These are phyloP conservation scores for Akanthomyces lecanii DNA, from an alignment of 2,329 filamentous ascomycete genomes.

Conservation along the genomic window DNA sequence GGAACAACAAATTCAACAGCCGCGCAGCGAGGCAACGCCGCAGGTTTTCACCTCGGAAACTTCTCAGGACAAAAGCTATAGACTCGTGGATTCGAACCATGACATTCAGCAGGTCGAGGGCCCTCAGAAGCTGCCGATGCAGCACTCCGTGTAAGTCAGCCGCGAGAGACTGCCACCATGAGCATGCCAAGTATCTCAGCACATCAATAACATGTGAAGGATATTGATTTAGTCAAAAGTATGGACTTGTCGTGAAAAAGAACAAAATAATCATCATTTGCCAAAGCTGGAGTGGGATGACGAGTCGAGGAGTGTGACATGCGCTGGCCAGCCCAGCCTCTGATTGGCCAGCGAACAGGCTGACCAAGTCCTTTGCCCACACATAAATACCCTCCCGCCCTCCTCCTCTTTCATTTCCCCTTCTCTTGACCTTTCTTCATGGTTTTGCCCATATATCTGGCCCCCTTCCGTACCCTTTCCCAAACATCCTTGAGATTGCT, in stretches of 20 bases:
- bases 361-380: constrained; percentile 10
- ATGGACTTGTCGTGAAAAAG: not conserved
- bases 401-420: not conserved
- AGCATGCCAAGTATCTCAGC: not conserved
- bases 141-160: not conserved
- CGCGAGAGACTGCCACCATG: not conserved
- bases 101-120: not conserved
- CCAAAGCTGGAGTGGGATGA: not conserved
- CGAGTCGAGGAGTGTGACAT: not conserved
- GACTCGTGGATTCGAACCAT: not conserved
- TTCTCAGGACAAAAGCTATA: not conserved
- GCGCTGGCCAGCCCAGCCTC: not conserved
- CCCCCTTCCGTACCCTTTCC: not conserved
- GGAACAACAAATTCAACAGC: not conserved
- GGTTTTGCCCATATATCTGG: not conserved
- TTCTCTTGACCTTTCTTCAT: not conserved
- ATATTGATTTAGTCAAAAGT: not conserved
- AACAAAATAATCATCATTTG: not conserved
- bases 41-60: not conserved
- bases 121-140: not conserved
- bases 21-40: not conserved
- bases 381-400: constrained; percentile 16
- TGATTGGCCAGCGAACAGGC: constrained; percentile 12
- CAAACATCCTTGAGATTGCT: not conserved
- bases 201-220: not conserved